A percentile compares a stretch with the other conserved stretches of the same genome.
phyloP scores from a whole-genome alignment of 306 rosid species.

The Cucurbita pepo region DNA sequence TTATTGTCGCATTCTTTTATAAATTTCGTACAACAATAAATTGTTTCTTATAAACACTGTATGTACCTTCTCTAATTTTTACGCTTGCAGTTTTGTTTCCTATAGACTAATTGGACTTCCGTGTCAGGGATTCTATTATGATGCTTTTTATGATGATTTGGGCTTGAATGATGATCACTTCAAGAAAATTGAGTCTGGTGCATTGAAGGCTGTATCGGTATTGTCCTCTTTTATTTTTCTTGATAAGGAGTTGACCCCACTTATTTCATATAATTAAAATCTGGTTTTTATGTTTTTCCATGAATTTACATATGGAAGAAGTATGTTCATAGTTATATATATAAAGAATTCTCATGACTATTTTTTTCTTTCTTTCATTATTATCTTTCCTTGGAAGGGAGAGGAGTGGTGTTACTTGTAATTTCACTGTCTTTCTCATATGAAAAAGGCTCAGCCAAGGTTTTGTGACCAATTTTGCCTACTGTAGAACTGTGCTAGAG shows the following conservation, averaged over 20 bases:
- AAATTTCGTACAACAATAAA: background rate
- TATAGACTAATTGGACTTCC: slow-evolving; percentile 7
- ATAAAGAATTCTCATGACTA: background rate
- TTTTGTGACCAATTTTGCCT: background rate
- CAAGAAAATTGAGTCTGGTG: slow-evolving; percentile 48
- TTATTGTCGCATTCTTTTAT: background rate
- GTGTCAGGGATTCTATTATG: slow-evolving; percentile 83
- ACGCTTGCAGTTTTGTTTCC: background rate
- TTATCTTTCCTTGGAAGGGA: background rate
- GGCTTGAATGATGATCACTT: slow-evolving; percentile 89
- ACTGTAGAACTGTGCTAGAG: background rate
- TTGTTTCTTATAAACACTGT: background rate
- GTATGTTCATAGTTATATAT: background rate
- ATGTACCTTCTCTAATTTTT: background rate
- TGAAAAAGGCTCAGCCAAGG: background rate
- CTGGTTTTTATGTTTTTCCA: background rate
- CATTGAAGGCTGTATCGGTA: slow-evolving; percentile 71
- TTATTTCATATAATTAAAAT: background rate
- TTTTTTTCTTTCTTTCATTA: background rate
- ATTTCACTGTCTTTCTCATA: background rate
- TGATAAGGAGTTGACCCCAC: background rate
- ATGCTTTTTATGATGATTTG: slow-evolving; percentile 79
- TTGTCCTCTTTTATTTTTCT: slow-evolving; percentile 9
- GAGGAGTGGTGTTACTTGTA: background rate
- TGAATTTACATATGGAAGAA: background rate